Base-by-base conservation (phyloP, 73 alveolate species). In the Breviolum minutum region DNA sequence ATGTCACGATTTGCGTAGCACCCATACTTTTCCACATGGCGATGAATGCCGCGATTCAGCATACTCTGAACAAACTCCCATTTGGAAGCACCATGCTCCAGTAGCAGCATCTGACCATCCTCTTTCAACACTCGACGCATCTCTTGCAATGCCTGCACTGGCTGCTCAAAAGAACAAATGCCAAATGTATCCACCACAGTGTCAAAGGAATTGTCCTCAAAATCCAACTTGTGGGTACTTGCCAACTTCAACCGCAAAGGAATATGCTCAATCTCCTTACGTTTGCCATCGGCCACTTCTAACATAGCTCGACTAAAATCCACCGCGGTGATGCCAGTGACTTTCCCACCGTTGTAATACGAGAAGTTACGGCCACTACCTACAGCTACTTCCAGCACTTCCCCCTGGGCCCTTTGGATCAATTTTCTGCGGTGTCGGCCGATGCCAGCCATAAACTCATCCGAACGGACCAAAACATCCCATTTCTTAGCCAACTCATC, bases 251-350 rank as follows among this genome's bases (percentile, higher is more conserved):
- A 81, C 10, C 98, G 98, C 91, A 92, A 81, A 14, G 98, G 89
- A 54, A 92, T 76, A 17, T 88, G 98, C 98, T 92, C 98, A 12
- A 92, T n/a, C 73, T 92, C 98, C 66, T 92, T 76, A 22, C 98
- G 90, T 17, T 92, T 92, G 69, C 76, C 90, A 13, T 81, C 98
- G 10, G 98, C 98, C 86, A 92, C 98, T 90, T 92, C 98, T 91
- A 92, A 63, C 98, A 92, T 92, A 63, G 86, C 99, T 29, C 99
- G 71, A 48, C 99, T 94, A 73, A 94, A 94, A 85, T 94, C 99
- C 70, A 94, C 91, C 6, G 94, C 99, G 79, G 99, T 99, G 99
- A 99, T 30, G 91, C 99, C 86, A 73, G 99, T 27, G 99, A 99
- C 99, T n/a, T 66, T 62, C 48, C 99, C 94, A 32, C 71, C 85